Percentiles rank a stretch among this genome's conserved stretches.
Conservation (phyloP, 768 basidiomycete genomes). For the Auriscalpium orientale region DNA sequence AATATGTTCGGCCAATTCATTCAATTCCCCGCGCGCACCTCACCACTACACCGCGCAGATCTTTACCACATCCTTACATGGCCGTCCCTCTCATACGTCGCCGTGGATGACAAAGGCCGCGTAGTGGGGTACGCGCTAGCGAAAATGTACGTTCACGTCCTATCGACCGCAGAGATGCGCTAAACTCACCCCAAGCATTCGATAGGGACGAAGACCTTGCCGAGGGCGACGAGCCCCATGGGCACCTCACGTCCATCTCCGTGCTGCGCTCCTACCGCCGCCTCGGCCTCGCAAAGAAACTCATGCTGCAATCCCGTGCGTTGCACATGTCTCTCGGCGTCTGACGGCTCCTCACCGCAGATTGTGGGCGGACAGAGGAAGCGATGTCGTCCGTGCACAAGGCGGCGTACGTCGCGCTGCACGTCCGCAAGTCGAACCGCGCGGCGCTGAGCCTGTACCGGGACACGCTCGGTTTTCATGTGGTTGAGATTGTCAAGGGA, state of each 20-base stretch:
- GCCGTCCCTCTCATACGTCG: slow-evolving; percentile 91
- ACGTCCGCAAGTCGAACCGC: slow-evolving; percentile 92
- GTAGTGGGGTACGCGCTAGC: slow-evolving; percentile 95
- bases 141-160: slow-evolving; percentile 57
- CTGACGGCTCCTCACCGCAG: too few relatives aligned
- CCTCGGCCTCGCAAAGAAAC: slow-evolving; percentile 87
- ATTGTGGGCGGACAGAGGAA: slow-evolving; percentile 41
- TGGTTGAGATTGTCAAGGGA: slow-evolving; percentile 77
- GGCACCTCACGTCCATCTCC: slow-evolving; percentile 95
- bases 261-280: slow-evolving; percentile 85
- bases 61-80: slow-evolving; percentile 87
- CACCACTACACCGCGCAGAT: slow-evolving; percentile 37
- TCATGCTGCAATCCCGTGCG: slow-evolving; percentile 92
- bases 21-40: not conserved
- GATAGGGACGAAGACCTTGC: slow-evolving; percentile 58
- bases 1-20: slow-evolving; percentile 44
- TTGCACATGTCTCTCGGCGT: slow-evolving; percentile 4
- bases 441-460: slow-evolving; percentile 85
- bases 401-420: slow-evolving; percentile 78
- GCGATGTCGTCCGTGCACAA: slow-evolving; percentile 88
- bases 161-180: not conserved
- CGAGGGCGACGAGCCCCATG: slow-evolving; percentile 59
- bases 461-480: slow-evolving; percentile 85
- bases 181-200: not conserved
- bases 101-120: slow-evolving; percentile 80